Percentiles rank a stretch among this genome's conserved stretches.
phyloP scores from a whole-genome alignment of 495 filamentous ascomycete species.

The Haplographium delicatum region DNA sequence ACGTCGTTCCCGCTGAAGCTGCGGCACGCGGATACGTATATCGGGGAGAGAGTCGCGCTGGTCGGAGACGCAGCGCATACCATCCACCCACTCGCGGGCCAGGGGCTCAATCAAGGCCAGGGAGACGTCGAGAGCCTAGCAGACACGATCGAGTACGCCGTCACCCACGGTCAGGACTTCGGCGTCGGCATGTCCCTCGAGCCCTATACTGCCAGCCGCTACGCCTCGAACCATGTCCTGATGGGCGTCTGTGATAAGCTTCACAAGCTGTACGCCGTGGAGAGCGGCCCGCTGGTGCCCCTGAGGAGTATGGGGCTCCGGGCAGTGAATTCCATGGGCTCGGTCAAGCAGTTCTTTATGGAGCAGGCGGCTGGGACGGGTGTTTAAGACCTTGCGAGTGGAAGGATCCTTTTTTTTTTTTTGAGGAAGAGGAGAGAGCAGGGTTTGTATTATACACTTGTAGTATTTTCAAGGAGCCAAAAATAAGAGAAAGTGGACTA shows the following conservation, averaged over 20 bases:
- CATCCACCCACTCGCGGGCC: slow-evolving; percentile 88
- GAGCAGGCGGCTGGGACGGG: slow-evolving; percentile 70
- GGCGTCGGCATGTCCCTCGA: slow-evolving; percentile 69
- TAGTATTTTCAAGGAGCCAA: too few relatives aligned
- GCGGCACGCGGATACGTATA: slow-evolving; percentile 88
- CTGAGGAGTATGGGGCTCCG: slow-evolving; percentile 71
- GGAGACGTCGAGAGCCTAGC: slow-evolving; percentile 77
- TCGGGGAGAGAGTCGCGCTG: slow-evolving; percentile 79
- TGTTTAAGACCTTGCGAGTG: too few relatives aligned
- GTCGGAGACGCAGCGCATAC: slow-evolving; percentile 94
- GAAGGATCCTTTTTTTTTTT: too few relatives aligned
- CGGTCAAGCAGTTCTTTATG: slow-evolving; percentile 85
- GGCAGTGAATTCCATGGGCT: slow-evolving; percentile 68
- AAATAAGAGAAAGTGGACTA: too few relatives aligned
- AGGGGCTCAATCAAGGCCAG: slow-evolving; percentile 91
- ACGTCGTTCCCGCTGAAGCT: slow-evolving; percentile 88
- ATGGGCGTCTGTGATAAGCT: slow-evolving; percentile 88
- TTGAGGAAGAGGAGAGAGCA: too few relatives aligned
- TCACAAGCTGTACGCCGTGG: slow-evolving; percentile 83
- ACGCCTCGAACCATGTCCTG: slow-evolving; percentile 75
- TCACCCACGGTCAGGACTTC: slow-evolving; percentile 79
- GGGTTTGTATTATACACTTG: too few relatives aligned
- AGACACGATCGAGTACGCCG: slow-evolving; percentile 67
- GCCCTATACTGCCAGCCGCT: slow-evolving; percentile 71
- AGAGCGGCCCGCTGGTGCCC: slow-evolving; percentile 68